A percentile compares a stretch with the other conserved stretches of the same genome.
Conservation (phyloP, 2,329 filamentous ascomycete species). For the Stenocarpella maydis region DNA sequence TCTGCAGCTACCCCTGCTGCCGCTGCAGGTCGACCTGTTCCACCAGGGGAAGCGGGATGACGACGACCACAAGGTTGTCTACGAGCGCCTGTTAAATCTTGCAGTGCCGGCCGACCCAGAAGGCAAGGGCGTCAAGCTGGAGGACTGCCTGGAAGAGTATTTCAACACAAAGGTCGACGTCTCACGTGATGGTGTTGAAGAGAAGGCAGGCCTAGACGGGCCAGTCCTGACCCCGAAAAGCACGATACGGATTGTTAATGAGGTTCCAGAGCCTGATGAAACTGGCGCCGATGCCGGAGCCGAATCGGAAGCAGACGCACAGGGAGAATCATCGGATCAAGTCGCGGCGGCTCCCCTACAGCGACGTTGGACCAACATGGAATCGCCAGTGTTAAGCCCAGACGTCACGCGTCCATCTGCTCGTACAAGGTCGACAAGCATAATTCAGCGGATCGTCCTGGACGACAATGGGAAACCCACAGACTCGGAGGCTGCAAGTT, state of each 20-base stretch:
- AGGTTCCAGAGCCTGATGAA: constrained; percentile 22
- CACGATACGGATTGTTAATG: constrained; percentile 47
- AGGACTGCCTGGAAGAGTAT: constrained; percentile 91
- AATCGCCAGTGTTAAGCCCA: constrained; percentile 34
- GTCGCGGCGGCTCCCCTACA: constrained; percentile 42
- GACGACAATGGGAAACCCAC: constrained; percentile 58
- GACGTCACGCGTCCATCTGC: constrained; percentile 45
- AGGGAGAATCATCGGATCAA: constrained; percentile 34
- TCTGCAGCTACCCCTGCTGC: constrained; percentile 85
- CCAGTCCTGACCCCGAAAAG: constrained; percentile 41
- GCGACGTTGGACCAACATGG: constrained; percentile 47
- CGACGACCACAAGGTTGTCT: constrained; percentile 94
- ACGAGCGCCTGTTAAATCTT: constrained; percentile 89
- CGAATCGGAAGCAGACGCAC: constrained; percentile 36
- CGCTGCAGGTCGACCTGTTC: constrained; percentile 92
- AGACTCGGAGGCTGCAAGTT: constrained; percentile 50
- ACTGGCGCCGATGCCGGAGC: constrained; percentile 30
- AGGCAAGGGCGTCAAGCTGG: constrained; percentile 77
- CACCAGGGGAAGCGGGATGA: constrained; percentile 82
- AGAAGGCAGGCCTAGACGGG: constrained; percentile 52
- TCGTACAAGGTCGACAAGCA: constrained; percentile 63
- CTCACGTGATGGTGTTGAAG: constrained; percentile 71
- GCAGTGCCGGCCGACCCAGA: constrained; percentile 82
- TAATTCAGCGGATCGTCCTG: constrained; percentile 67
- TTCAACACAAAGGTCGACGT: constrained; percentile 96